Evolutionary conservation across 148 eudicot species (phyloP), one percentile per base, ranked within the genome.

Genomic region (Vaccinium corymbosum): DNA sequence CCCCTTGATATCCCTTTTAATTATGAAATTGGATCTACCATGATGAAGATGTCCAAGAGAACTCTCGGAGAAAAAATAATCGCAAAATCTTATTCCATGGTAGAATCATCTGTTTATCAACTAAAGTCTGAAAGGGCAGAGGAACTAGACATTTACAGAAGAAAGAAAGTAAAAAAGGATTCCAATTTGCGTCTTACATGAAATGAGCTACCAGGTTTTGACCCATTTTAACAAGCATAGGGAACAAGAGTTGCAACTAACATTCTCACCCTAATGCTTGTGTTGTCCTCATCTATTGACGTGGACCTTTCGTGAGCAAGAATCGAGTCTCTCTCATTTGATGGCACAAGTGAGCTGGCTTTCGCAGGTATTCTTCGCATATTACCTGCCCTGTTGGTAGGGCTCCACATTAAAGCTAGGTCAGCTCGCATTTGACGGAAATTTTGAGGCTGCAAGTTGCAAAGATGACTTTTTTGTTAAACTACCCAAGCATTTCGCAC

Each of bases 331-430:
- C 51, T 74, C 50, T 82, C 88, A 80, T 82, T 85, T 19, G 83
- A 80, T 84, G 86, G 74, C 29, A 80, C 82, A 84, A 77, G 48
- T 68, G 87, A 86, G 84, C 87, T 88, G 81, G 82, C 84, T 85
- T 88, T 93, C 51, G 88, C 81, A 82, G 93, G 85, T 78, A 86
- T 62, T 89, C 93, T 91, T 89, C 95, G 90, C 83, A 85, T 80
- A 85, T 90, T 92, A 59, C 92, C 89, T 29, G 74, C 53, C 86
- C 86, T 92, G 81, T 82, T 92, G 88, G 84, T 84, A 68, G 92
- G 89, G 83, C 92, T 95, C 98, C 98, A 95, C 98, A 92, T 94
- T 84, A 93, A 92, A 68, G 96, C 96, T 80, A 95, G 89, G 81
- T 93, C 94, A 79, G 98, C 92, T 86, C 94, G 90, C 94, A 95